Base-by-base conservation (phyloP, 1,139 yeast genomes). In the Zygoascus hellenicus region DNA sequence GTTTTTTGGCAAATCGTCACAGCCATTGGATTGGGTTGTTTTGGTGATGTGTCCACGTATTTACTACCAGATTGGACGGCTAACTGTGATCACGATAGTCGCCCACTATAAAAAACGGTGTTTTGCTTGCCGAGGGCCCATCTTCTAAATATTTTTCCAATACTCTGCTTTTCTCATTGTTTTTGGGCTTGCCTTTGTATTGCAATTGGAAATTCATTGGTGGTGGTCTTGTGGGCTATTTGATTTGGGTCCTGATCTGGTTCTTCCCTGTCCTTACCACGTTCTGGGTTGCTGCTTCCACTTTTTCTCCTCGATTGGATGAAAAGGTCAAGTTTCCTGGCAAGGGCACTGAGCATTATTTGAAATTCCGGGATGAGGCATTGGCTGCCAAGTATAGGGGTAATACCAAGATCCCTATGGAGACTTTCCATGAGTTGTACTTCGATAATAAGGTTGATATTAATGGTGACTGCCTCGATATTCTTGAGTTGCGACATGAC, bases 91-190 rank as follows among this genome's bases (percentile, higher is more conserved):
- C 26, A 7, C 7, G 7, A 11, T 37, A 62, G 66, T 68, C 57
- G 45, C 95, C 95, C 32, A 71, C 94, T 10, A 88, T 88, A 63
- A 78, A 83, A 58, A 88, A 88, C 64, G 95, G 94, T 9, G 90
- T 90, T 19, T 72, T 87, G 55, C 89, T 95, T 34, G 96, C 95
- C 6, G 97, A 88, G 65, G 97, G 96, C 38, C 88, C 96, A 5
- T 90, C 95, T 26, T 74, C 89, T 38, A 80, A 79, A 60, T 78
- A 81, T 58, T 88, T 89, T 68, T 77, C 79, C 66, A 89, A 88
- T 67, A 59, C 63, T 55, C 65, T 77, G n/a, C 63, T 88, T 54
- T 50, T 75, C 26, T 71, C 74, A 1, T 63, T 83, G 41, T 59
- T 84, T 52, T 60, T 74, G n/a, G 74, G 77, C 39, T 67, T 85